Base-by-base conservation (phyloP, 495 filamentous ascomycete genomes). In the Xylaria acuta region DNA sequence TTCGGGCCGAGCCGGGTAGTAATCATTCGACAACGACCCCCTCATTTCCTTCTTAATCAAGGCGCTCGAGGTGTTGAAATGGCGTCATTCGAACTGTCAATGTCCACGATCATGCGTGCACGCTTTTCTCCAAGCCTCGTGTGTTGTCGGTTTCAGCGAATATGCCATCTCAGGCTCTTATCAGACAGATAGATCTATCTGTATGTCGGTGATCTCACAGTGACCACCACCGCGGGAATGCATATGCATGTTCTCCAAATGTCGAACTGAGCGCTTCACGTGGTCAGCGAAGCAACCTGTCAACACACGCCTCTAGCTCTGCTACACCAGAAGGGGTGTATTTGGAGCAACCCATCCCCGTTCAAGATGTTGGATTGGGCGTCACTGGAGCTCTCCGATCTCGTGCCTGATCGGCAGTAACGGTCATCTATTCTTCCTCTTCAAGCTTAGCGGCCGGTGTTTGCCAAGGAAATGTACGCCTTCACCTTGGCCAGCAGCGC, bases 381-480 rank as follows among this genome's bases (percentile, higher is more conserved):
- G 4, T 60, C 53, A 16, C 32, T 58, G 51, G 32, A 41, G 47
- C n/a, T 62, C 27, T 32, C 54, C 36, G 34, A 53, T 70, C 68
- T 63, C 32, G 58, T 70, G 58, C 54, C 58, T 70, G 56, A 70
- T 70, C 54, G 68, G 58, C 68, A 63, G 56, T 62, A 62, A 63
- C 68, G 68, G 27, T 70, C 38, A 41, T 70, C 41, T 70, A 63
- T 51, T 51, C 34, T 64, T 40, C 68, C 32, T 45, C 40, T 45
- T 63, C 68, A 51, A 63, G 53, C 27, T 64, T 40, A 18, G 41
- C 14, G 45, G 41, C 56, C 68, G 54, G 43, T 18, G 40, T 64
- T 27, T 41, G 56, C 68, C 54, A 70, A 70, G 68, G 3, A 18
- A 63, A 45, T 27, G 12, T 30, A 30, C 27, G 60, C 25, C 53